Evolutionary conservation across 352 stramenopile genomes (phyloP), one percentile per base, ranked within the genome.

Genomic region (Phytophthora quininea): DNA sequence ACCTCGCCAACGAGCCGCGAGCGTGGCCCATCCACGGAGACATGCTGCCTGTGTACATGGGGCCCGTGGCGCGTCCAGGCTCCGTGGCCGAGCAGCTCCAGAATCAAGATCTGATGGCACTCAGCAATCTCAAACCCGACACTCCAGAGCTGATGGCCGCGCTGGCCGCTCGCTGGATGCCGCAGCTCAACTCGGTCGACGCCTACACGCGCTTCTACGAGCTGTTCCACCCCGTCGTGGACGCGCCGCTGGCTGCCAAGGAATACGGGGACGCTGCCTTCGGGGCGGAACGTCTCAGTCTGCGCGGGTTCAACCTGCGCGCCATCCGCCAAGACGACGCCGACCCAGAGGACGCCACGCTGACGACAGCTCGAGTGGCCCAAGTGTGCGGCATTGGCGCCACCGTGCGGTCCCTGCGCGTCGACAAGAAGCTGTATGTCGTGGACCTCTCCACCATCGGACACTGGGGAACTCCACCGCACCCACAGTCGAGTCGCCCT

Each of bases 301-400:
- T 84, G n/a, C 81, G 82, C 11, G 70, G 73, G 35, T 86, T 86
- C 62, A 80, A 65, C 14, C 54, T 89, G 42, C 61, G 62, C 8
- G 75, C 69, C 10, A 35, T 68, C 4, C n/a, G n/a, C 19, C 45
- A 63, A 2, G 31, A 47, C 0, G 61, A 77, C 62, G 29, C 32
- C 0, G 43, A 67, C 24, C 58, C 63, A 1, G 31, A 56, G 48
- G 73, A 79, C 56, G 60, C 53, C 37, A 71, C 73, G 49, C 54
- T 80, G 2, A 75, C 64, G 2, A 46, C 58, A 4, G 71, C 37
- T 7, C 73, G 83, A 32, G 51, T 89, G 12, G 43, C 32, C 3
- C 37, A 40, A 14, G 53, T 84, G 42, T 86, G 80, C 49, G 80
- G 75, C 2, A 4, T 7, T 27, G 58, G 48, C 9, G 24, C 71